Base-by-base conservation (phyloP, 2,329 filamentous ascomycete species). In the Fusarium sp. region DNA sequence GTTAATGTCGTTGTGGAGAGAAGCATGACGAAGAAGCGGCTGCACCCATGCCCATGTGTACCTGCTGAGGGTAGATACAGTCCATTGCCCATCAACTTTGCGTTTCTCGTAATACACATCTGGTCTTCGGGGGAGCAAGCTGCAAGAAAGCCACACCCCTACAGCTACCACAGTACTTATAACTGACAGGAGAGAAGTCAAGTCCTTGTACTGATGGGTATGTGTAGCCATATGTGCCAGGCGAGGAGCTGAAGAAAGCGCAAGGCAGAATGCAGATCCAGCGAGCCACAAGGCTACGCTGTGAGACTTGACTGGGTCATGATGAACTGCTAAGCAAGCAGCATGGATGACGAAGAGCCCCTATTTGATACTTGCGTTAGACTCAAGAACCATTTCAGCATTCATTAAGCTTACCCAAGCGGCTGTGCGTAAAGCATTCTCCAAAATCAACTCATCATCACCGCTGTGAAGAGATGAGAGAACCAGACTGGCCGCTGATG, bases 41-140 rank as follows among this genome's bases (percentile, higher is more conserved):
- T 80, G 81, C 1, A 88, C 86, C 93, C 93, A 95, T 56, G 85
- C 83, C 83, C 91, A 95, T 4, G 89, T 93, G 76, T 90, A 89
- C 43, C 90, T 88, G 48, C 83, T 87, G 50, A 92, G 84, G 0
- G 90, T 87, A 2, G 91, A 90, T 3, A 85, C 85, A 0, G 91
- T 92, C 75, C 86, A 87, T 82, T 92, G 87, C 14, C 85, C 83
- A 78, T 95, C 93, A 27, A 95, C 91, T 1, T 85, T 78, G 60
- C 86, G 83, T 32, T 86, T 90, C 35, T 91, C 68, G 76, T 87
- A 84, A 77, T 86, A 93, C 13, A 95, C 90, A 58, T 91, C 85
- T 3, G 93, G 93, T 9, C 93, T 87, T 45, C 93, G 87, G 3
- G 92, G 92, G 7, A 94, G 83, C 1, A 86, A 85, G 10, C 92